phyloP scores from a whole-genome alignment of 768 basidiomycete genomes.

The Mycena indigotica region DNA sequence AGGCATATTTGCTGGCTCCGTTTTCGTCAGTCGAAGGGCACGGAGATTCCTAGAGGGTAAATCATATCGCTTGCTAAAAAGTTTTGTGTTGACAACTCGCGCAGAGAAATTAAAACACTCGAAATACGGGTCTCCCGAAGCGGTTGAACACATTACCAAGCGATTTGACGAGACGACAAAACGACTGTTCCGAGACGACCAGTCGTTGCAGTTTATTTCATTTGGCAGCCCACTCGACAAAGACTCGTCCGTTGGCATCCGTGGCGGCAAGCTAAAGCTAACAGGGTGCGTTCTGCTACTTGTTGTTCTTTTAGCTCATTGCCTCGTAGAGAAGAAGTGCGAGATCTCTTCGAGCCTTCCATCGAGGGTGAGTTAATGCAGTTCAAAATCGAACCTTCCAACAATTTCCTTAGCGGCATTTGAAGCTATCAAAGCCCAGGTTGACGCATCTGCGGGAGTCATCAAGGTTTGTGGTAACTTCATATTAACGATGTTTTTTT shows the following conservation, averaged over 20 bases:
- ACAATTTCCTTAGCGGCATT: slow-evolving; percentile 59
- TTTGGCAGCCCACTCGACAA: slow-evolving; percentile 82
- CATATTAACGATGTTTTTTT: too few species aligned
- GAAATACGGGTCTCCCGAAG: slow-evolving; percentile 69
- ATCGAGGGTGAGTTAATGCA: slow-evolving; percentile 55
- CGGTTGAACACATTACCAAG: slow-evolving; percentile 77
- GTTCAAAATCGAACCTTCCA: too few species aligned
- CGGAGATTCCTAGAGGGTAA: slow-evolving; percentile 71
- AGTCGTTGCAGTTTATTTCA: slow-evolving; percentile 68
- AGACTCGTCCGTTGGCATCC: slow-evolving; percentile 68
- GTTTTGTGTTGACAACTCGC: slow-evolving; percentile 11
- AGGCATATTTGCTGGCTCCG: slow-evolving; percentile 82
- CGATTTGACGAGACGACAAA: slow-evolving; percentile 85
- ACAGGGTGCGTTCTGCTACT: slow-evolving; percentile 50
- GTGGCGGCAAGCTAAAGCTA: slow-evolving; percentile 70
- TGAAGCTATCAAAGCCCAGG: slow-evolving; percentile 67
- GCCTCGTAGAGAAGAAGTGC: slow-evolving; percentile 48
- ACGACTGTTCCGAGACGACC: slow-evolving; percentile 70
- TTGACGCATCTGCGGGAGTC: slow-evolving; percentile 65
- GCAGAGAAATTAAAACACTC: slow-evolving; percentile 73
- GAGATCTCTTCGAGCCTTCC: slow-evolving; percentile 78
- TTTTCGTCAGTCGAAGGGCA: slow-evolving; percentile 78
- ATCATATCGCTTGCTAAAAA: slow-evolving; percentile 7
- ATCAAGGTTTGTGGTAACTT: slow-evolving; percentile 67
- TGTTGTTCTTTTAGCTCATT: neutral